Conservation (phyloP, 768 basidiomycete species). For the Mycena kentingensis region DNA sequence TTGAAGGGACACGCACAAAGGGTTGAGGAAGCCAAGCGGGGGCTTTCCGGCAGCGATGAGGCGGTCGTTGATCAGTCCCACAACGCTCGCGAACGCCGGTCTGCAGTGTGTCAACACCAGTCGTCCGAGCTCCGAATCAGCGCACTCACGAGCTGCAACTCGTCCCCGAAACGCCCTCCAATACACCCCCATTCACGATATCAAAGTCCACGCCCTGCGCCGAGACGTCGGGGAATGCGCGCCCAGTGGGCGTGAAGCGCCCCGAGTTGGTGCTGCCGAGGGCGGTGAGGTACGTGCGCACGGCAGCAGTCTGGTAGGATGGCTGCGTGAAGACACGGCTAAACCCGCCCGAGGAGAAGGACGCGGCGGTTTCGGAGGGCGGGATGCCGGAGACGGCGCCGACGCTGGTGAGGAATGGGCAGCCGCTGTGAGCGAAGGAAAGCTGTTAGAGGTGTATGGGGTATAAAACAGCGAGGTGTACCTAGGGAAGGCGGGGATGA, state of each 20-base stretch:
- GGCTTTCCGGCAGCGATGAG: slow-evolving; percentile 37
- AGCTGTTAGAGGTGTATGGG: too few species aligned
- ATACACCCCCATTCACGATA: slow-evolving; percentile 14
- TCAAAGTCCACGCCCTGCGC: slow-evolving; percentile 25
- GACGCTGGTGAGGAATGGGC: slow-evolving; percentile 35
- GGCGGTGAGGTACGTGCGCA: slow-evolving; percentile 26
- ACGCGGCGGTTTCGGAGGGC: slow-evolving; percentile 40
- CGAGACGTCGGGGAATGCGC: slow-evolving; percentile 30
- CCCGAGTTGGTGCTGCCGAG: slow-evolving; percentile 40
- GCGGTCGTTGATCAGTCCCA: slow-evolving; percentile 47
- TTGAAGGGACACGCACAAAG: slow-evolving; percentile 10
- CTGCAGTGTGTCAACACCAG: too few species aligned
- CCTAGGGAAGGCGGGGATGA: slow-evolving; percentile 40
- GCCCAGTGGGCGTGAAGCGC: slow-evolving; percentile 34
- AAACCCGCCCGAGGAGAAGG: slow-evolving; percentile 58
- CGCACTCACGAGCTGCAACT: slow-evolving; percentile 15
- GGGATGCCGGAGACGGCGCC: slow-evolving; percentile 46
- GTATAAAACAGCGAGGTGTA: too few species aligned
- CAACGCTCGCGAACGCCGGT: slow-evolving; percentile 34
- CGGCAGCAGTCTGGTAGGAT: slow-evolving; percentile 30
- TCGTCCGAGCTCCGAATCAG: too few species aligned
- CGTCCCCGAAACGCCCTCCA: slow-evolving; percentile 19
- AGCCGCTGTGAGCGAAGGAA: slow-evolving; percentile 43
- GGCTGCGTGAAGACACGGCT: slow-evolving; percentile 40
- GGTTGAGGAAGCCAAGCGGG: slow-evolving; percentile 40